Evolutionary conservation across 306 rosid genomes (phyloP), one percentile per base, ranked within the genome.

Genomic region (Lathyrus aphaca): DNA sequence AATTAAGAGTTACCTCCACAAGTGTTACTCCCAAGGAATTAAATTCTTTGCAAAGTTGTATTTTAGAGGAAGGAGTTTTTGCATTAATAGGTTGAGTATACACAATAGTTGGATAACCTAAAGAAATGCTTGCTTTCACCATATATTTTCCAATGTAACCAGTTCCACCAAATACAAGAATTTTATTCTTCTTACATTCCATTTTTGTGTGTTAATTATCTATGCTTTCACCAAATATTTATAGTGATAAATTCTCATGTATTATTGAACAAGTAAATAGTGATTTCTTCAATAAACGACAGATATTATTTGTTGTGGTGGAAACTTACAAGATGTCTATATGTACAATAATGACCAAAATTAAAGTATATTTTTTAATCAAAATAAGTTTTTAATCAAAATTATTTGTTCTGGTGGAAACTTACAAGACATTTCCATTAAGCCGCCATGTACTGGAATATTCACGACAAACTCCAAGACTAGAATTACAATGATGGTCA

Each of bases 141-240:
- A 84, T 55, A 7, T 78, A 44, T 17, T 75, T 66, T 1, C 88
- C 88, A 1, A 84, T 46, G 74, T 84, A 84, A 5, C 88, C 85
- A 13, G 69, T 80, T 84, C 85, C 88, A 5, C 88, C 88, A 62
- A 84, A 70, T 19, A 77, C 16, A 10, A 80, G 38, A 21, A 84
- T 71, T 32, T 32, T 81, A 39, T 60, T 71, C 61, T 37, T 66
- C 45, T 40, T 39, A 1, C 3, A 10, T 10, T 53, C 59, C 59
- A 53, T 53, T 53, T 53, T 53, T 35, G 37, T 35, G 10, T 6
- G 9, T 7, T 10, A 11, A 11, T 5, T 25, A 25, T 25, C 29
- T 25, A 25, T 10, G 46, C 1, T 11, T 42, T 11, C 13, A 42
- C 4, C 17, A 45, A 2, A n/a, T 45, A 45, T 45, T 45, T 45